A percentile compares a stretch with the other conserved stretches of the same genome.
phyloP scores from a whole-genome alignment of 441 rosid genomes.

The Breynia disticha region DNA sequence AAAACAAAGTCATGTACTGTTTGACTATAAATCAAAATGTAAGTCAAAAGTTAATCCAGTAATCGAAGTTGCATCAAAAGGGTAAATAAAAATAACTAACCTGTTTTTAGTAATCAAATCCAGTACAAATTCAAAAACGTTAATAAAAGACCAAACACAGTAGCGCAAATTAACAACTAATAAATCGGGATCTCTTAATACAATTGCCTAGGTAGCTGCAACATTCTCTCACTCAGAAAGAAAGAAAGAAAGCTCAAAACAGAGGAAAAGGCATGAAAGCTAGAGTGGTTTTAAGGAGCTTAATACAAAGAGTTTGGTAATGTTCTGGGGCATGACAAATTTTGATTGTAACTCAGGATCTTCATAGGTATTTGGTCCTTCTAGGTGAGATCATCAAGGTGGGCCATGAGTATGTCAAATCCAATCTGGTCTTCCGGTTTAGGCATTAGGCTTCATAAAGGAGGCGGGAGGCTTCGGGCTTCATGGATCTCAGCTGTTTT shows the following conservation, averaged over 20 bases:
- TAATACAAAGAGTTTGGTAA: slow-evolving; percentile 49
- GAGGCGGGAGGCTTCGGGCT: slow-evolving; percentile 88
- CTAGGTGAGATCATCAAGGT: slow-evolving; percentile 69
- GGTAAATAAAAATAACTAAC: slow-evolving; percentile 10
- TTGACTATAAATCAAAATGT: not conserved
- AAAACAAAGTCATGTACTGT: not conserved
- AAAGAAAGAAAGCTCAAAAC: slow-evolving; percentile 19
- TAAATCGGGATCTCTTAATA: slow-evolving; percentile 26
- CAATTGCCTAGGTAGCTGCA: slow-evolving; percentile 29
- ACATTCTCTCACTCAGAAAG: slow-evolving; percentile 25
- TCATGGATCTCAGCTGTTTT: slow-evolving; percentile 81
- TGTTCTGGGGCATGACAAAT: slow-evolving; percentile 52
- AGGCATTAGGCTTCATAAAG: slow-evolving; percentile 65
- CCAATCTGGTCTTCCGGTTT: slow-evolving; percentile 86
- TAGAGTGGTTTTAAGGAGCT: slow-evolving; percentile 55
- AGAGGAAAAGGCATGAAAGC: slow-evolving; percentile 38
- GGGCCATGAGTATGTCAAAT: slow-evolving; percentile 55
- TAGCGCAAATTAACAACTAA: slow-evolving; percentile 10
- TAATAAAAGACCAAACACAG: slow-evolving; percentile 7
- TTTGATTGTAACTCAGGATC: slow-evolving; percentile 32
- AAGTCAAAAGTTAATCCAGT: slow-evolving; percentile 4
- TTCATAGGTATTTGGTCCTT: slow-evolving; percentile 51
- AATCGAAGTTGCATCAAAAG: slow-evolving; percentile 13
- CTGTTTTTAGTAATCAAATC: slow-evolving; percentile 10
- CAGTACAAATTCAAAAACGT: slow-evolving; percentile 11